phyloP scores from a whole-genome alignment of 1,284 basidiomycete species.

The Trichosporon asahii region DNA sequence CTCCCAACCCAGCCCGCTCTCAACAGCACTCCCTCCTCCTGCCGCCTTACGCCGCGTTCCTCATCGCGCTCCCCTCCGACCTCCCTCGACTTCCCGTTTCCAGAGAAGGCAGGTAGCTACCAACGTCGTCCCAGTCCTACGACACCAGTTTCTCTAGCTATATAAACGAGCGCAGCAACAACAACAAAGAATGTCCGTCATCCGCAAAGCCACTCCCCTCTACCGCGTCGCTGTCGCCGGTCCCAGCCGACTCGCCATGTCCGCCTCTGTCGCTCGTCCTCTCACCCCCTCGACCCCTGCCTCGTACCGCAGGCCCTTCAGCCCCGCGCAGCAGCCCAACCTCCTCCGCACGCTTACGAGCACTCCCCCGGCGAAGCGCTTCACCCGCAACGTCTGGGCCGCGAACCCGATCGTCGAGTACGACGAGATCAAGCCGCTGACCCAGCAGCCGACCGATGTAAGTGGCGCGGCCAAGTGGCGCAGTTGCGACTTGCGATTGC shows the following conservation, averaged over 20 bases:
- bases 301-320: not conserved
- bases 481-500: not conserved
- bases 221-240: slow-evolving; percentile 3
- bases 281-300: not conserved
- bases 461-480: slow-evolving; percentile 42
- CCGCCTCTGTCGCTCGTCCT: slow-evolving; percentile 6
- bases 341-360: not conserved
- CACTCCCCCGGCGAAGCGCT: not conserved
- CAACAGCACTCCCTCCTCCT: not conserved
- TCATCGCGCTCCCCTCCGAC: not conserved
- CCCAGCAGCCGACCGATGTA: slow-evolving; percentile 74
- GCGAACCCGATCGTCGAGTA: slow-evolving; percentile 64
- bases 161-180: slow-evolving; percentile 1
- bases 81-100: not conserved
- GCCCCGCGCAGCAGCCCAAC: not conserved
- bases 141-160: not conserved
- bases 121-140: not conserved
- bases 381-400: slow-evolving; percentile 34
- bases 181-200: not conserved
- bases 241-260: slow-evolving; percentile 6
- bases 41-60: not conserved
- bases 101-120: slow-evolving; percentile 4
- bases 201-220: slow-evolving; percentile 6
- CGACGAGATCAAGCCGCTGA: slow-evolving; percentile 77
- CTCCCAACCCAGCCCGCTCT: not conserved